Percentiles rank a stretch among this genome's conserved stretches.
Evolutionary conservation across 805 yeast genomes (phyloP).

Genomic region (Kodamaea sagamina): DNA sequence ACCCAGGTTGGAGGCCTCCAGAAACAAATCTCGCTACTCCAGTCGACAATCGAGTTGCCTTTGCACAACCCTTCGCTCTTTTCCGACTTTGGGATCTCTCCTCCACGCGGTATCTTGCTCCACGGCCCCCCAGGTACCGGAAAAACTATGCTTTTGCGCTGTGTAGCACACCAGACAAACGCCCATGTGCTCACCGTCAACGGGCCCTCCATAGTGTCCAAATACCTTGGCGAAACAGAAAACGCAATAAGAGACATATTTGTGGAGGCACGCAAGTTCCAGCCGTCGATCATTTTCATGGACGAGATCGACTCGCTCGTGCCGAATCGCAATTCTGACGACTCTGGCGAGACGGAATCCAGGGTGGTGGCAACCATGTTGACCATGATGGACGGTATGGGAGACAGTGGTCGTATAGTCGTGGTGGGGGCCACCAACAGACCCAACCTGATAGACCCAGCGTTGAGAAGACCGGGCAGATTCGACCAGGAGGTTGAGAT

Average conservation of each 20-base stretch:
- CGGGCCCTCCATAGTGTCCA: conserved; percentile 90
- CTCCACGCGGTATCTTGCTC: conserved; percentile 89
- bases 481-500: conserved; percentile 88
- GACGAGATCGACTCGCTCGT: conserved; percentile 94
- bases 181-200: conserved; percentile 86
- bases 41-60: conserved; percentile 76
- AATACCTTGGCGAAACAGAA: conserved; percentile 94
- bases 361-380: conserved; percentile 87
- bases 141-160: conserved; percentile 81
- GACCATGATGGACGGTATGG: conserved; percentile 79
- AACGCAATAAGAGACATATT: conserved; percentile 78
- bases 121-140: conserved; percentile 99
- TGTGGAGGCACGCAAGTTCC: conserved; percentile 79
- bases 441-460: conserved; percentile 68
- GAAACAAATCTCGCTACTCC: conserved; percentile 59
- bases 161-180: conserved; percentile 74
- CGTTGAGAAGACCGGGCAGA: conserved; percentile 82
- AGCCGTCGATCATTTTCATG: conserved; percentile 84
- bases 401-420: conserved; percentile 63
- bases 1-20: conserved; percentile 75
- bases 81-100: conserved; percentile 81
- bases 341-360: conserved; percentile 85
- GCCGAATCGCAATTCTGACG: conserved; percentile 82
- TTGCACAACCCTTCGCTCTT: conserved; percentile 75
- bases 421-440: conserved; percentile 75